These are phyloP conservation scores for Erysimum pusillum DNA, from an alignment of 441 rosid genomes.

Conservation along the genomic window DNA sequence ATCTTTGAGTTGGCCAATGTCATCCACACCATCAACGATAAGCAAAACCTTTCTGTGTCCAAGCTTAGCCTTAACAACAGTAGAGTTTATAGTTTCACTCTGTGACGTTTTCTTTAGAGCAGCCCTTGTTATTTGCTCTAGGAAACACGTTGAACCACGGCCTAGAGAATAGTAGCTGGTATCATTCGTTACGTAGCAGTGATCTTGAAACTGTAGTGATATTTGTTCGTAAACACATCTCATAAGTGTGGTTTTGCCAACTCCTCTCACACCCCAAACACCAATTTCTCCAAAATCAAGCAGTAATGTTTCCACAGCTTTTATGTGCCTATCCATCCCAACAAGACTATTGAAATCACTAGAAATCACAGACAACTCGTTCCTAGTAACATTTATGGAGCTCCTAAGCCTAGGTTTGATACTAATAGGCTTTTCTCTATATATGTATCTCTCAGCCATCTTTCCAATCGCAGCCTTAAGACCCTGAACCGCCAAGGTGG, in stretches of 20 bases:
- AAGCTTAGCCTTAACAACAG: constrained; percentile 1
- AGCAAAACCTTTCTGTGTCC: constrained; percentile 6
- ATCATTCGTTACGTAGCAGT: neutral
- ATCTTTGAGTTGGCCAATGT: neutral
- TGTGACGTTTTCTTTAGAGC: neutral
- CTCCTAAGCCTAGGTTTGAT: neutral
- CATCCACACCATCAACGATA: neutral
- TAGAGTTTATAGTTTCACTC: neutral
- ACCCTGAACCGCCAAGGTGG: too few species aligned
- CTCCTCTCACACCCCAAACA: neutral
- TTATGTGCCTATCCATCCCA: constrained; percentile 4
- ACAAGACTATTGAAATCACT: neutral
- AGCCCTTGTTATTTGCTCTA: constrained; percentile 4
- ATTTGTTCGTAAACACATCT: constrained; percentile 7
- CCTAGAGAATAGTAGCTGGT: neutral
- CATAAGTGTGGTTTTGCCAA: constrained; percentile 4
- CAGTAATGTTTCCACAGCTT: neutral
- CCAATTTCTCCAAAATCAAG: neutral
- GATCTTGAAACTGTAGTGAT: constrained; percentile 19
- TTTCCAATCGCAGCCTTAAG: neutral
- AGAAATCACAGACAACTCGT: neutral
- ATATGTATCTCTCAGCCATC: neutral
- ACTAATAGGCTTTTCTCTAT: neutral
- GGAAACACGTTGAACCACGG: neutral
- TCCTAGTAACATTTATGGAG: neutral